Conservation (phyloP, 2,329 filamentous ascomycete genomes). For the Apiospora saccharicola region DNA sequence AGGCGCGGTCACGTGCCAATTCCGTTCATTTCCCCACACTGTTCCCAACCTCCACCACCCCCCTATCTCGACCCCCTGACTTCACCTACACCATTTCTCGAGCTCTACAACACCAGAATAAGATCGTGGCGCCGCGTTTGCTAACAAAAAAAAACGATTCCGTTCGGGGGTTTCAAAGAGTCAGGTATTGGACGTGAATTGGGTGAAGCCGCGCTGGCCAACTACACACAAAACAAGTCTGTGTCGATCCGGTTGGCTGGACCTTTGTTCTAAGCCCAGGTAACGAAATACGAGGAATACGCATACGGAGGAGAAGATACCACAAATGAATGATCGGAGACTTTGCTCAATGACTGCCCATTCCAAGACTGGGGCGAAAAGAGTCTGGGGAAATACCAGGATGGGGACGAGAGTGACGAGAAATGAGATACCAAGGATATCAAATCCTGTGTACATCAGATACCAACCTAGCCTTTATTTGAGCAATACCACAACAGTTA, state of each 20-base stretch:
- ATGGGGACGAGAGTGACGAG: not conserved
- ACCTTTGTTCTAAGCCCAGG: slow-evolving; percentile 41
- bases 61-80: not conserved
- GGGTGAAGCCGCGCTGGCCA: slow-evolving; percentile 70
- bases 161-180: slow-evolving; percentile 82
- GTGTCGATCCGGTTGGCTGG: slow-evolving; percentile 63
- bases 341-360: not conserved
- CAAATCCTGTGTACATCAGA: slow-evolving; percentile 1
- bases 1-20: not conserved
- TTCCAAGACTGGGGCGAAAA: not conserved
- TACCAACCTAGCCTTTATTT: not conserved
- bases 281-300: not conserved
- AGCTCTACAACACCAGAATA: not conserved
- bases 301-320: not conserved
- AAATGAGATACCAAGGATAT: slow-evolving; percentile 10
- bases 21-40: not conserved
- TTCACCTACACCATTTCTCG: not conserved
- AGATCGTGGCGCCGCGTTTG: no score
- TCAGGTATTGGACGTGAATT: slow-evolving; percentile 80
- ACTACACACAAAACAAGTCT: slow-evolving; percentile 75
- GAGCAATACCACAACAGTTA: not conserved
- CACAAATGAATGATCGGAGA: not conserved
- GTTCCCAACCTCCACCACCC: not conserved
- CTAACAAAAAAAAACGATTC: no score
- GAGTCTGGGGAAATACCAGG: not conserved